Evolutionary conservation across 768 basidiomycete species (phyloP).

Genomic region (Auricularia cornea): DNA sequence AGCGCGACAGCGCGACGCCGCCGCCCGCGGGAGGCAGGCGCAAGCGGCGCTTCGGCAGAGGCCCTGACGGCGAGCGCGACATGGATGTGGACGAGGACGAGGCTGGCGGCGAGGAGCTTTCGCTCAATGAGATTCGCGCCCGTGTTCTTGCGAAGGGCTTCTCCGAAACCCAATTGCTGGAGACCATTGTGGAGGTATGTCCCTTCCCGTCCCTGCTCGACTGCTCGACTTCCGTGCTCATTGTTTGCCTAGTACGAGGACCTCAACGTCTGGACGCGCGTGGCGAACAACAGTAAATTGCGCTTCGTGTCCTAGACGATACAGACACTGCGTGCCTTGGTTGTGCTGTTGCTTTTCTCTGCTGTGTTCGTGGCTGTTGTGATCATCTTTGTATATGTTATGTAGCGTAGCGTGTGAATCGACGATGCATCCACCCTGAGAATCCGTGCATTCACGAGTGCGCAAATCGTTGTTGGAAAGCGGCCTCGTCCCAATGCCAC

Average conservation of each 20-base stretch:
- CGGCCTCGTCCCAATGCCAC: slow-evolving; percentile 36
- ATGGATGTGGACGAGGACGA: slow-evolving; percentile 63
- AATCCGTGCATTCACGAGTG: background rate
- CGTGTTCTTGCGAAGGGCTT: slow-evolving; percentile 81
- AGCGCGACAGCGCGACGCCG: slow-evolving; percentile 23
- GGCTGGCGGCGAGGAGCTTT: slow-evolving; percentile 53
- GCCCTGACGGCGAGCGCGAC: slow-evolving; percentile 61
- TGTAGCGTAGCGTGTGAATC: background rate
- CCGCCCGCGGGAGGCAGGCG: slow-evolving; percentile 28
- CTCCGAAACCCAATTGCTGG: slow-evolving; percentile 85
- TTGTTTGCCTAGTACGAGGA: slow-evolving; percentile 65
- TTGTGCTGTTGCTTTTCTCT: background rate
- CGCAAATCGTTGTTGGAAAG: background rate
- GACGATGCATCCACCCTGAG: background rate
- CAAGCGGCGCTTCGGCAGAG: slow-evolving; percentile 51
- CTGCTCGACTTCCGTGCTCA: slow-evolving; percentile 6
- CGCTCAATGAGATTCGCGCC: slow-evolving; percentile 80
- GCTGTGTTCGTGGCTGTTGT: background rate
- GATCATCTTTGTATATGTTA: background rate
- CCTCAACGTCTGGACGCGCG: slow-evolving; percentile 68
- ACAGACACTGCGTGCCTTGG: too few relatives aligned
- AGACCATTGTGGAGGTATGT: slow-evolving; percentile 71
- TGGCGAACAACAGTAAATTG: slow-evolving; percentile 77
- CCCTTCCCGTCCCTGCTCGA: background rate
- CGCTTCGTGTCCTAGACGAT: slow-evolving; percentile 39